Percentiles rank a stretch among this genome's conserved stretches.
phyloP scores from a whole-genome alignment of 805 yeast species.

The Metschnikowia colocasiae region DNA sequence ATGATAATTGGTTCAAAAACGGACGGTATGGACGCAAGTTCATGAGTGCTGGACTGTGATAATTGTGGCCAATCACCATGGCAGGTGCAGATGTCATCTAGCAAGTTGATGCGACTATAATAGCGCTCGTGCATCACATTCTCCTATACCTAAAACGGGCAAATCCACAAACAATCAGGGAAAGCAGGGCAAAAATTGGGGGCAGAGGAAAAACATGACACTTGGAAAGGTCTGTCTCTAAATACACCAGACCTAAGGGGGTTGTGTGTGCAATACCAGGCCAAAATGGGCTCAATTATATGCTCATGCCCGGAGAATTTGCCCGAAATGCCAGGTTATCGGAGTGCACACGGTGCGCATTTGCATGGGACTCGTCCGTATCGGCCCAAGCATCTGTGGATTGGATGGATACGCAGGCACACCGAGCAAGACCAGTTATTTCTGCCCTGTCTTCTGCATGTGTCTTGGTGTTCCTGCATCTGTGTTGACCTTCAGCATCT shows the following conservation, averaged over 20 bases:
- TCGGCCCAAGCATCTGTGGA: too few species aligned
- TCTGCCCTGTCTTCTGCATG: too few species aligned
- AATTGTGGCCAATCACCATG: neutral
- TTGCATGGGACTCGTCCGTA: neutral
- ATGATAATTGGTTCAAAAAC: neutral
- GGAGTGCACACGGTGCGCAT: neutral
- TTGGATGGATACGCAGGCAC: too few species aligned
- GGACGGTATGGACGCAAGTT: neutral
- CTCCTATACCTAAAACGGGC: neutral
- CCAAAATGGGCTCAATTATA: neutral
- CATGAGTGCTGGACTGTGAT: neutral
- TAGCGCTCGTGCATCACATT: conserved; percentile 1
- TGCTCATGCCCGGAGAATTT: neutral
- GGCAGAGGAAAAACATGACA: neutral
- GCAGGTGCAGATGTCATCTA: neutral
- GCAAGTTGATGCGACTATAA: neutral
- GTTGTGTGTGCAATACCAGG: neutral
- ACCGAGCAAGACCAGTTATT: too few species aligned
- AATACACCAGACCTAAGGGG: too few species aligned
- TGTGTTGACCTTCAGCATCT: too few species aligned
- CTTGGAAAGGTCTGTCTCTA: neutral
- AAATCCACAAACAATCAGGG: neutral
- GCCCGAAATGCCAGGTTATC: neutral
- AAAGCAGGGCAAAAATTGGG: neutral
- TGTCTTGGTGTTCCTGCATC: too few species aligned